Base-by-base conservation (phyloP, 73 alveolate species). In the Paramecium biaurelia region DNA sequence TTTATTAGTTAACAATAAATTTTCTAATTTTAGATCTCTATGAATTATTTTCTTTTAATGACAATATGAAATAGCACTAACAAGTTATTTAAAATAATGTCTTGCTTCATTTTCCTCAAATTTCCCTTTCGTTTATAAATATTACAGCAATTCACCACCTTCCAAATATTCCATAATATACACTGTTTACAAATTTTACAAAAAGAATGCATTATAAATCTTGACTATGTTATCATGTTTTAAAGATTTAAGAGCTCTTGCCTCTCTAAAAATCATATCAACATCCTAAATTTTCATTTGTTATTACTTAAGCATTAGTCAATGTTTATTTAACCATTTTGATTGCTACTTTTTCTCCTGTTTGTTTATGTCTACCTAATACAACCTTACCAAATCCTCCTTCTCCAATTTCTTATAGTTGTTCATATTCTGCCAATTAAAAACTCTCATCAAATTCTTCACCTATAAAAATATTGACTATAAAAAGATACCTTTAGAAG, bases 1-100 rank as follows among this genome's bases (percentile, higher is more conserved):
- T 43, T 89, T 82, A 21, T 63, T 49, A 7, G 76, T 82, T 24
- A 89, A 82, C 63, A 98, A 86, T 56, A 98, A 93, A 72, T 98
- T 98, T 67, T 96, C 98, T 38, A 99, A 99, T 57, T 98, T 98
- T 28, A 98, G 63, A 92, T 98, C 99, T 87, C 99, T 53, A 92
- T 98, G 99, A 1, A 97, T 95, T 21, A 97, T 95, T 84, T 96
- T 95, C 89, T 94, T 96, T 57, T 92, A 92, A 89, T 98, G 99
- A 85, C 98, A 97, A 85, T 98, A 97, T 76, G 93, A 74, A 26
- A 97, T 94, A 12, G 99, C 99, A 24, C 95, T 63, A 11, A 95
- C 95, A 0, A 98, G 89, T 76, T 97, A 95, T 47, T 92, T 93
- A 94, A 96, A 93, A 56, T 95, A 92, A 70, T 92, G 93, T 41